Base-by-base conservation (phyloP, 1,139 yeast genomes). In the Arxiozyma bovina region DNA sequence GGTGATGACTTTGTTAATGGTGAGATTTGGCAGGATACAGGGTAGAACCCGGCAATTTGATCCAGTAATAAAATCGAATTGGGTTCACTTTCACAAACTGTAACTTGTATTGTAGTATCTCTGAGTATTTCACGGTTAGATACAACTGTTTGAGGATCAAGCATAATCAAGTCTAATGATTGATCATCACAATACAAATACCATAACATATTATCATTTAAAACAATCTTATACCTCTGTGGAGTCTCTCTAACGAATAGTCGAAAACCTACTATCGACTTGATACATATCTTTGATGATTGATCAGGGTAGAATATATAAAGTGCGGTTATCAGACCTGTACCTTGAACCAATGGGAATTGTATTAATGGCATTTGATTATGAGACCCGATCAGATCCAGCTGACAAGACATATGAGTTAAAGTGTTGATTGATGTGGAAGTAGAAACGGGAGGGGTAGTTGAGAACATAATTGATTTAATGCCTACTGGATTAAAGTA, bases 261-360 rank as follows among this genome's bases (percentile, higher is more conserved):
- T 64, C 79, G 79, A 61, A 85, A 74, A 0, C 93, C 94, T 43
- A 84, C 86, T 50, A 81, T 63, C 34, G 88, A 81, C 34, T 46
- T 46, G 23, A 46, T 23, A 34, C 49, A 46, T 15, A 27, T 34
- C n/a, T 34, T 18, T 18, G 23, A 27, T 17, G 12, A 15, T 34
- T 20, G 23, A 15, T 46, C 17, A 17, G 49, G 49, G 20, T 21
- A 17, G 15, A 21, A 38, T n/a, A 74, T 71, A 59, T 85, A 85
- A 3, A 82, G 73, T 1, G 86, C 84, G 5, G 88, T 80, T 17
- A 83, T 71, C 57, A 84, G 80, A 0, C 91, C 91, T 86, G 83
- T 83, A 18, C 94, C 94, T 64, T 79, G 82, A 9, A 82, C 76
- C 56, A 76, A 60, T 15, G 82, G 78, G 9, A 66, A 61, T 20